Base-by-base conservation (phyloP, 1,284 basidiomycete species). In the Ceratobasidium sp. region DNA sequence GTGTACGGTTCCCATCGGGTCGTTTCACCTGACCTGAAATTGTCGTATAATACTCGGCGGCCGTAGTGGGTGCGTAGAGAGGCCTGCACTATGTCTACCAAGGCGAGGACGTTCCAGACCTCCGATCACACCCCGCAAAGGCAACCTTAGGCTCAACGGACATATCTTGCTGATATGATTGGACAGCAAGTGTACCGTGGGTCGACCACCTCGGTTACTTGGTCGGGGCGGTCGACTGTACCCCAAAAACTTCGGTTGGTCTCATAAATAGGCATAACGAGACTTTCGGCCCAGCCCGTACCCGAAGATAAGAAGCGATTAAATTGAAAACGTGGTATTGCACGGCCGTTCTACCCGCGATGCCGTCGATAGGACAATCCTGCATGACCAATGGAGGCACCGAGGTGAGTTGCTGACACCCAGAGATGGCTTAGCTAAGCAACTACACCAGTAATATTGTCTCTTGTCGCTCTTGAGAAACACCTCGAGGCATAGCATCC, bases 231-330 rank as follows among this genome's bases (percentile, higher is more conserved):
- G 14, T 31, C 54, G 31, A 58, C 29, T 34, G 54, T 58, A 58
- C 54, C 54, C 54, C 54, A 31, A 58, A 58, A 58, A 53, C 54
- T 31, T 29, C 53, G 53, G 53, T 13, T 56, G 29, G 31, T n/a
- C 24, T 58, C 54, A 16, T 27, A 58, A 58, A 58, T 8, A 31
- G 54, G 54, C 29, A 58, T 58, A 27, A 22, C 54, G n/a, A 58
- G 53, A 29, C 29, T 58, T 58, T 58, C 54, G 54, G 54, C 29
- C 54, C 29, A 34, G 31, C 54, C 54, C 54, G 54, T 16, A 7
- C 54, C 54, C 54, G 54, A 58, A 58, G 54, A 58, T 34, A 58
- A 37, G 8, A 37, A 9, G 7, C n/a, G 31, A 58, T 58, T n/a
- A 37, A 58, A 37, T 58, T 22, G 31, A 37, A n/a, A 34, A 4